A percentile compares a stretch with the other conserved stretches of the same genome.
Evolutionary conservation across 2,329 filamentous ascomycete species (phyloP).

Genomic region (Stachybotrys elegans): DNA sequence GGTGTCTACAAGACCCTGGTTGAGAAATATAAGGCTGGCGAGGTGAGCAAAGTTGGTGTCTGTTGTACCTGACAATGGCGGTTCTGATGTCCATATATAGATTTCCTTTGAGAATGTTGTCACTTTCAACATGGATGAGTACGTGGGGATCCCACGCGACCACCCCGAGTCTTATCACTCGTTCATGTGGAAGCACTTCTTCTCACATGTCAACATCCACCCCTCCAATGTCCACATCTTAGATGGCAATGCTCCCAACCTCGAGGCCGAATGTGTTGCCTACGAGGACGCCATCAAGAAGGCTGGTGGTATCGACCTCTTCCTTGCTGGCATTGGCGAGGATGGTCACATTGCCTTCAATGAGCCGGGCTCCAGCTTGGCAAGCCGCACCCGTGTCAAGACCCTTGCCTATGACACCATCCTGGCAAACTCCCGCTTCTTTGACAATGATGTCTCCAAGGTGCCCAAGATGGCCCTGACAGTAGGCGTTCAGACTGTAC

Average conservation of each 20-base stretch:
- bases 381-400: constrained; percentile 77
- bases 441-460: constrained; percentile 65
- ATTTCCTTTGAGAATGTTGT: constrained; percentile 85
- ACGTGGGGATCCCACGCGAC: constrained; percentile 76
- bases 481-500: constrained; percentile 77
- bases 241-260: constrained; percentile 71
- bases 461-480: constrained; percentile 81
- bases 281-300: constrained; percentile 75
- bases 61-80: too few relatives aligned
- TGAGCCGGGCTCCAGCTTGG: constrained; percentile 75
- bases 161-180: constrained; percentile 84
- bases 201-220: constrained; percentile 76
- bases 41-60: constrained; percentile 31
- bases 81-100: constrained; percentile 25
- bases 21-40: constrained; percentile 61
- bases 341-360: constrained; percentile 91
- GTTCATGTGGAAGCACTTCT: constrained; percentile 93
- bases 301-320: constrained; percentile 76
- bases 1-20: constrained; percentile 75
- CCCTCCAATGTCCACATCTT: constrained; percentile 81
- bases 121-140: constrained; percentile 94
- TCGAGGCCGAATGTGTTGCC: constrained; percentile 69
- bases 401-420: constrained; percentile 85
- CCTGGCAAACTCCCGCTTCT: constrained; percentile 80
- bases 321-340: constrained; percentile 78